Evolutionary conservation across 345 rosid genomes (phyloP).

Genomic region (Combretum micranthum): DNA sequence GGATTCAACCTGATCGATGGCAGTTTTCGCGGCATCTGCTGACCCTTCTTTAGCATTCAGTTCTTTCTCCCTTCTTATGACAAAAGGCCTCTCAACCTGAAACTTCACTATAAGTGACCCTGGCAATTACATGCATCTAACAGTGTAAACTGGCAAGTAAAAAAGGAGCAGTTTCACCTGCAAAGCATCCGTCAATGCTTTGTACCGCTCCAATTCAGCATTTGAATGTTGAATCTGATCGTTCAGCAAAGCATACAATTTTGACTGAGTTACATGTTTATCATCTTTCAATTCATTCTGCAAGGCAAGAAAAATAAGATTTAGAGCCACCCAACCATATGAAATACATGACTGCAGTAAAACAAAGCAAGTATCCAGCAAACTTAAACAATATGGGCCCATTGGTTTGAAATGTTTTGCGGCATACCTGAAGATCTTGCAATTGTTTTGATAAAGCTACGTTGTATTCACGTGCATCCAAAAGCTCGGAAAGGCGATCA

Average conservation of each 20-base stretch:
- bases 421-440: conserved; percentile 63
- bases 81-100: conserved; percentile 73
- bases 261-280: conserved; percentile 58
- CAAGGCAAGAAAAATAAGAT: conserved; percentile 13
- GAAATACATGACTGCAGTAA: too few species aligned
- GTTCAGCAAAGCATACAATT: conserved; percentile 51
- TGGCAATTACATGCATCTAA: conserved; percentile 11
- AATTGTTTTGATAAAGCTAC: conserved; percentile 55
- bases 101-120: conserved; percentile 18
- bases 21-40: conserved; percentile 55
- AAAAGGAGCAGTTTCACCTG: conserved; percentile 52
- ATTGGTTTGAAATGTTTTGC: background rate
- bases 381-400: too few species aligned
- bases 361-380: too few species aligned
- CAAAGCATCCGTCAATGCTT: conserved; percentile 46
- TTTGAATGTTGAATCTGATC: conserved; percentile 83
- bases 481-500: conserved; percentile 80
- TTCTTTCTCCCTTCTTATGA: conserved; percentile 77
- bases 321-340: conserved; percentile 1
- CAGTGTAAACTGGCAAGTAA: conserved; percentile 9
- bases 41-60: conserved; percentile 54
- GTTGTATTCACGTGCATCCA: conserved; percentile 65
- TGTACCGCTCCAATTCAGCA: conserved; percentile 67
- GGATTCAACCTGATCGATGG: conserved; percentile 36
- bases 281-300: conserved; percentile 83